Evolutionary conservation across 2,329 filamentous ascomycete species (phyloP).

Genomic region (Monilinia polystroma): DNA sequence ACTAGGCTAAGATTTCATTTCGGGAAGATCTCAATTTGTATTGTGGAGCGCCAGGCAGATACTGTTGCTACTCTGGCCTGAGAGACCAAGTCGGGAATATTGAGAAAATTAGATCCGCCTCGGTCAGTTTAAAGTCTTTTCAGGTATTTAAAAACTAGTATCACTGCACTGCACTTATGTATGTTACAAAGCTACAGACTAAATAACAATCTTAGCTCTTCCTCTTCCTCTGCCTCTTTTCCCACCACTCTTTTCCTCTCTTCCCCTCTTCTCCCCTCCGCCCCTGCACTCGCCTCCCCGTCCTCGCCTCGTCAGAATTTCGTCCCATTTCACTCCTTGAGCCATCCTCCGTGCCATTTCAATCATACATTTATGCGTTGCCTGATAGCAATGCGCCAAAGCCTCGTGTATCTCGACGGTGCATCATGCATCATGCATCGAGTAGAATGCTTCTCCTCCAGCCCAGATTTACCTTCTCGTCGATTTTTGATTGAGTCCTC

Average conservation of each 20-base stretch:
- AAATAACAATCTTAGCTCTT: not conserved
- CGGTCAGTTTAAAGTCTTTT: not conserved
- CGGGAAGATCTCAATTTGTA: too few relatives aligned
- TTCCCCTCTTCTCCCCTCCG: too few relatives aligned
- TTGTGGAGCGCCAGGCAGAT: too few relatives aligned
- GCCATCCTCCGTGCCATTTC: not conserved
- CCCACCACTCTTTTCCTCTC: not conserved
- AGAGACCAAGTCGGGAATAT: too few relatives aligned
- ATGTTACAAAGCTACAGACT: conserved; percentile 4
- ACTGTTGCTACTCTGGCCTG: too few relatives aligned
- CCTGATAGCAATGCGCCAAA: not conserved
- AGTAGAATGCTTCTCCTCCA: not conserved
- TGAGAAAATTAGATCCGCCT: not conserved
- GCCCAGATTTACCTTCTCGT: not conserved
- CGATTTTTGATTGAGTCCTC: not conserved
- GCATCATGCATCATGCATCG: not conserved
- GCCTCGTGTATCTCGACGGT: not conserved
- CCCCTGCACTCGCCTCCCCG: too few relatives aligned
- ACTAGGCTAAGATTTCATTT: too few relatives aligned
- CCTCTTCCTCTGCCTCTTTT: not conserved
- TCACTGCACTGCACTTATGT: not conserved
- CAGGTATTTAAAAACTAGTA: not conserved
- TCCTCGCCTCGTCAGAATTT: too few relatives aligned
- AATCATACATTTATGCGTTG: not conserved
- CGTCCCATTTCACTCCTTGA: not conserved